Conservation (phyloP, 495 filamentous ascomycete species). For the Saxophila tyrrhenica region DNA sequence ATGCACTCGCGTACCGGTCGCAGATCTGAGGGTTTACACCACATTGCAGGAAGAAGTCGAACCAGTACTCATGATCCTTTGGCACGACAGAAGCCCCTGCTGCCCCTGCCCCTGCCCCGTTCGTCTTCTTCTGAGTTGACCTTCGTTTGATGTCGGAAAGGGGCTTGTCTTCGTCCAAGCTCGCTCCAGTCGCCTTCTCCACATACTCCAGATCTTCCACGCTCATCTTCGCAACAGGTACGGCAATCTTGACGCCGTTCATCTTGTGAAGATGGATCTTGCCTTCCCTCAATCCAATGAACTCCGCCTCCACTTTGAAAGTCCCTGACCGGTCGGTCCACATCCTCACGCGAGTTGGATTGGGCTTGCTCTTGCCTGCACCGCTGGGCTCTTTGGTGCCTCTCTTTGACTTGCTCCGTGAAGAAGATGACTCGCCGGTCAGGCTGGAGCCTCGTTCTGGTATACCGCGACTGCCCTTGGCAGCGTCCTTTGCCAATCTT, state of each 20-base stretch:
- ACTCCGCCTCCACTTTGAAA: slow-evolving; percentile 96
- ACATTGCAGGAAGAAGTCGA: slow-evolving; percentile 90
- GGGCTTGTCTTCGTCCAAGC: slow-evolving; percentile 93
- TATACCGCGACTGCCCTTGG: slow-evolving; percentile 28
- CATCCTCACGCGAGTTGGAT: slow-evolving; percentile 55
- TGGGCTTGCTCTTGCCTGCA: slow-evolving; percentile 12
- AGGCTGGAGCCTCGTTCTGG: slow-evolving; percentile 60
- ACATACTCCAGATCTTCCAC: slow-evolving; percentile 90
- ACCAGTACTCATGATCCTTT: slow-evolving; percentile 87
- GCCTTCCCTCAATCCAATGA: slow-evolving; percentile 82
- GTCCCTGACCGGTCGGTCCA: slow-evolving; percentile 94
- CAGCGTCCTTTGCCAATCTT: slow-evolving; percentile 62
- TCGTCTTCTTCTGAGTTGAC: slow-evolving; percentile 30
- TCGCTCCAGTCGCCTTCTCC: slow-evolving; percentile 71
- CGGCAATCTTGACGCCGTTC: slow-evolving; percentile 97
- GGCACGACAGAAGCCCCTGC: slow-evolving; percentile 37
- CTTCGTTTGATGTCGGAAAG: slow-evolving; percentile 60
- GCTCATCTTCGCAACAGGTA: slow-evolving; percentile 90
- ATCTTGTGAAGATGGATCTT: slow-evolving; percentile 97
- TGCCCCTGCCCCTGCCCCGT: slow-evolving; percentile 3
- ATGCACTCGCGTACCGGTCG: slow-evolving; percentile 84
- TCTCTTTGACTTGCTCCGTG: slow-evolving; percentile 34
- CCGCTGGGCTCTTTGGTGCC: background rate
- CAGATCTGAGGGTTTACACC: slow-evolving; percentile 86
- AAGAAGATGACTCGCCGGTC: slow-evolving; percentile 31